phyloP scores from a whole-genome alignment of 192 early-diverging fungal genomes.

The Backusella circina region DNA sequence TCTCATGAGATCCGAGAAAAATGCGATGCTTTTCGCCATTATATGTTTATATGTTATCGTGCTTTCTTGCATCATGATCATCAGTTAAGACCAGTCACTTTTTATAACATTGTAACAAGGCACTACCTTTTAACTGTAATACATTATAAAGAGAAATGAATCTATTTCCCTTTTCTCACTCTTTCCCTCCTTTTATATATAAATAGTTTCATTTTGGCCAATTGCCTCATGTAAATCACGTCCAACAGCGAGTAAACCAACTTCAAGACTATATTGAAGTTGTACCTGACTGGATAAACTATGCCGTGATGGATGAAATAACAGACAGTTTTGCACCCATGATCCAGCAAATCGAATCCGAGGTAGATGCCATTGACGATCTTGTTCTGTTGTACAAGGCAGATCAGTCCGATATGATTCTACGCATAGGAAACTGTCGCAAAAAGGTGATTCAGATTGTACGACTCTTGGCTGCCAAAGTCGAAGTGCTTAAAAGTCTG shows the following conservation, averaged over 20 bases:
- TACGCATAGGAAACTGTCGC: conserved; percentile 66
- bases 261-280: conserved; percentile 36
- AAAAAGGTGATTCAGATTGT: conserved; percentile 70
- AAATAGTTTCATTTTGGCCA: conserved; percentile 57
- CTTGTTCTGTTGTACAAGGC: conserved; percentile 56
- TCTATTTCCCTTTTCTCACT: not conserved
- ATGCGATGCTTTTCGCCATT: conserved; percentile 82
- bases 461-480: conserved; percentile 60
- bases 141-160: conserved; percentile 35
- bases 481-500: conserved; percentile 66
- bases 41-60: conserved; percentile 91
- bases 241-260: conserved; percentile 58
- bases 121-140: conserved; percentile 63
- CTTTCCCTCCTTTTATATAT: not conserved
- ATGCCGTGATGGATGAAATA: conserved; percentile 75
- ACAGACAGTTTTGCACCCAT: conserved; percentile 72
- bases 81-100: conserved; percentile 62
- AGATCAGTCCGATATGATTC: conserved; percentile 63
- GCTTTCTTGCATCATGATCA: conserved; percentile 64
- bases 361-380: conserved; percentile 78
- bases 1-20: conserved; percentile 89
- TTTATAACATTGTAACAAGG: conserved; percentile 66
- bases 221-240: conserved; percentile 54
- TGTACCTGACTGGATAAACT: conserved; percentile 68
- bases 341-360: conserved; percentile 64